These are phyloP conservation scores for Curvularia sp. DNA, from an alignment of 2,329 filamentous ascomycete species.

Conservation along the genomic window DNA sequence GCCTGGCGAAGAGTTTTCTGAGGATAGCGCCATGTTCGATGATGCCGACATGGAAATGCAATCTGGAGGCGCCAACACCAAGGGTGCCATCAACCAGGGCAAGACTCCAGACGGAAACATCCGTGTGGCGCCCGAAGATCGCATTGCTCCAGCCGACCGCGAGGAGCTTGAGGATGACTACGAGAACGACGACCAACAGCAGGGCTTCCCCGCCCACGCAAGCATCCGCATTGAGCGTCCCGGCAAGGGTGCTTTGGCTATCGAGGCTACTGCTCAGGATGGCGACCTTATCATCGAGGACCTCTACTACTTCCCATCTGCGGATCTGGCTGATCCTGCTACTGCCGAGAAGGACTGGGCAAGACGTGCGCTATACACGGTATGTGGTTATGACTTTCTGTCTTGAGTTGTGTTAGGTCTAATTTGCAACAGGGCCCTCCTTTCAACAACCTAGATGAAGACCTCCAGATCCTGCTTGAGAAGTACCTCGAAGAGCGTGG, in stretches of 20 bases:
- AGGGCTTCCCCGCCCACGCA: slow-evolving; percentile 78
- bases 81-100: slow-evolving; percentile 63
- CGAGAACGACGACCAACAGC: slow-evolving; percentile 60
- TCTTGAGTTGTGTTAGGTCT: neutral
- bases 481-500: slow-evolving; percentile 94
- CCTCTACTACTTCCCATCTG: slow-evolving; percentile 83
- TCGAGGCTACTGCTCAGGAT: slow-evolving; percentile 86
- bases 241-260: slow-evolving; percentile 81
- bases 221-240: slow-evolving; percentile 90
- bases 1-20: slow-evolving; percentile 56
- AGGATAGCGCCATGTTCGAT: slow-evolving; percentile 59
- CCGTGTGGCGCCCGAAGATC: slow-evolving; percentile 64
- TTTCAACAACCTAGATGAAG: slow-evolving; percentile 93
- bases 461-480: slow-evolving; percentile 91
- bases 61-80: slow-evolving; percentile 64
- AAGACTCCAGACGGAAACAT: slow-evolving; percentile 59
- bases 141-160: slow-evolving; percentile 63
- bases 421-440: slow-evolving; percentile 68
- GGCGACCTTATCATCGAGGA: slow-evolving; percentile 88
- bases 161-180: slow-evolving; percentile 65
- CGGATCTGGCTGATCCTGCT: slow-evolving; percentile 77
- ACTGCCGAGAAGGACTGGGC: slow-evolving; percentile 79
- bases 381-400: neutral
- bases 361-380: slow-evolving; percentile 78
- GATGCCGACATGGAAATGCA: slow-evolving; percentile 55